Percentiles rank a stretch among this genome's conserved stretches.
These are phyloP conservation scores for Agastache rugosa DNA, from an alignment of 257 asterid species.

Conservation along the genomic window DNA sequence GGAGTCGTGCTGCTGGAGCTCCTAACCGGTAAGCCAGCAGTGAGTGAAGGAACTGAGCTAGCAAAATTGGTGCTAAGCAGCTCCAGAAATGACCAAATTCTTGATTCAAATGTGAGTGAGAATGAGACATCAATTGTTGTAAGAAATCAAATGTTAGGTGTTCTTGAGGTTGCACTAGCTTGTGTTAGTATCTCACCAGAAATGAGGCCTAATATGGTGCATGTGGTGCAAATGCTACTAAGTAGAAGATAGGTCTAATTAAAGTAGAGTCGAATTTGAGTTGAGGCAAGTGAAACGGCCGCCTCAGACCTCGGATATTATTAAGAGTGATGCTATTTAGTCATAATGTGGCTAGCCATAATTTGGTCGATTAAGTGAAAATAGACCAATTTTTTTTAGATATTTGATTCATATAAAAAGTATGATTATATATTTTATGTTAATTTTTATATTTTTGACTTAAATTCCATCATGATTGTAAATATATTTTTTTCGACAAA, in stretches of 20 bases:
- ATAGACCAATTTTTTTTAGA: no score
- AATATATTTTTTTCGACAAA: no score
- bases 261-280: no score
- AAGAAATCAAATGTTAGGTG: slow-evolving; percentile 61
- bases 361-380: no score
- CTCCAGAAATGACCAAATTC: slow-evolving; percentile 63
- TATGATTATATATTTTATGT: no score
- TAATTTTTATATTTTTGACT: no score
- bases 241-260: slow-evolving; percentile 32
- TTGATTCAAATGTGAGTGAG: slow-evolving; percentile 51
- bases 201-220: slow-evolving; percentile 77
- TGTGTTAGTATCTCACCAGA: slow-evolving; percentile 72
- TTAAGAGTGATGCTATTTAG: no score
- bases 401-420: no score
- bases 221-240: slow-evolving; percentile 69
- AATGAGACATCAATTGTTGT: neutral
- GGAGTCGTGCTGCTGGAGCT: slow-evolving; percentile 81
- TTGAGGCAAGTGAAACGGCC: no score
- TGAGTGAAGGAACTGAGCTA: slow-evolving; percentile 76
- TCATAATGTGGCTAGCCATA: no score
- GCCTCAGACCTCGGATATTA: no score
- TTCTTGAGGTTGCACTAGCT: slow-evolving; percentile 69
- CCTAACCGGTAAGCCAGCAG: slow-evolving; percentile 80
- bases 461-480: no score
- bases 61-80: slow-evolving; percentile 65